These are phyloP conservation scores for Capsicum chinense DNA, from an alignment of 257 asterid genomes.

Conservation along the genomic window DNA sequence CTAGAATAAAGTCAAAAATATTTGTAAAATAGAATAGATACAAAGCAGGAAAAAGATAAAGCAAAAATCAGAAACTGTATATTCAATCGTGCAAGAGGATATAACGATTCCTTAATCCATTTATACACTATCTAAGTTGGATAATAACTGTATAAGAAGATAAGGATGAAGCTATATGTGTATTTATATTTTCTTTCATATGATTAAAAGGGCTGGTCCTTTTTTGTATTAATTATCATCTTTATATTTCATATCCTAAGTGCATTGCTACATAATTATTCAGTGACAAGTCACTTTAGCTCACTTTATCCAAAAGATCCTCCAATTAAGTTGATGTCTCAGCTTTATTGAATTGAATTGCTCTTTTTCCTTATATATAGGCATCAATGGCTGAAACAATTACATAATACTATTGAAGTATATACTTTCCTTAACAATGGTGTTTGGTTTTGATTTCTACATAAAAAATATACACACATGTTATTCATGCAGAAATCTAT, in stretches of 20 bases:
- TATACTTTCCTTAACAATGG: slow-evolving; percentile 22
- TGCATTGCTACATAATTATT: neutral
- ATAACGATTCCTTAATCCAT: neutral
- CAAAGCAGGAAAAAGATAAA: neutral
- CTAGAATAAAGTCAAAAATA: neutral
- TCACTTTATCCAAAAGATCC: neutral
- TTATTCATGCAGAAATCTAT: no score
- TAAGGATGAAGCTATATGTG: neutral
- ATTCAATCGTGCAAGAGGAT: neutral
- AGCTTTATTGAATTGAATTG: slow-evolving; percentile 7
- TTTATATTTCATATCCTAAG: neutral
- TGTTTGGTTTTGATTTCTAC: neutral
- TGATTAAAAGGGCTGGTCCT: neutral
- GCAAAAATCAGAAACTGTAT: slow-evolving; percentile 18
- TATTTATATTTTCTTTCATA: neutral
- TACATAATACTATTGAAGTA: neutral
- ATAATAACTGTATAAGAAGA: slow-evolving; percentile 23
- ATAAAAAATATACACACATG: no score
- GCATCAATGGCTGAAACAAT: neutral
- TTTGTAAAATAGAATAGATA: neutral
- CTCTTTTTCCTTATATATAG: neutral
- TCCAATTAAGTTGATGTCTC: slow-evolving; percentile 14
- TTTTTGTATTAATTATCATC: neutral
- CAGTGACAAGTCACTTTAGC: slow-evolving; percentile 13
- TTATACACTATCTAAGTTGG: slow-evolving; percentile 27